phyloP scores from a whole-genome alignment of 164 flowering plant genomes.

The Nymphaea colorata region DNA sequence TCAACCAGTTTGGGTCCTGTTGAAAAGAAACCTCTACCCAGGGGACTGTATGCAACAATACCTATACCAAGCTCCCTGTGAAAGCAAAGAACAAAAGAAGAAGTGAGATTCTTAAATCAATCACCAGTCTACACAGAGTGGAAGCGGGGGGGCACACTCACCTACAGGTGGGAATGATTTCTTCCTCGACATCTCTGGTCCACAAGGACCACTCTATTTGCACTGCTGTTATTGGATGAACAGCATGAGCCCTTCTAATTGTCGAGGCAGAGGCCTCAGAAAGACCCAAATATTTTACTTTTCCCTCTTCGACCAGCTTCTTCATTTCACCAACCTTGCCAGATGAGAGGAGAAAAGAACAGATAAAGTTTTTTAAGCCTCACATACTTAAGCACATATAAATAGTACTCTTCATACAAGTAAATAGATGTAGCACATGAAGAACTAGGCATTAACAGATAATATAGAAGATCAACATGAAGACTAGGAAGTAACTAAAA shows the following conservation, averaged over 20 bases:
- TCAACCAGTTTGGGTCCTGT: conserved; percentile 7
- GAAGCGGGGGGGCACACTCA: background rate
- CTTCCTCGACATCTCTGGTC: conserved; percentile 47
- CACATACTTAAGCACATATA: no score
- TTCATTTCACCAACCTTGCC: conserved; percentile 35
- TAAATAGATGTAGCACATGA: no score
- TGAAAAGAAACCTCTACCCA: conserved; percentile 6
- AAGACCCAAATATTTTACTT: conserved; percentile 46
- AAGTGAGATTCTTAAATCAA: background rate
- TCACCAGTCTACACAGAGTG: background rate
- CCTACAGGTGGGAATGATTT: conserved; percentile 48
- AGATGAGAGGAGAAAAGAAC: background rate
- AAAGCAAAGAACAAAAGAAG: background rate
- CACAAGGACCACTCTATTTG: conserved; percentile 51
- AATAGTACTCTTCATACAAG: no score
- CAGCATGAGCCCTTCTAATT: conserved; percentile 44
- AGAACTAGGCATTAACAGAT: no score
- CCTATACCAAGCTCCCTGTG: conserved; percentile 10
- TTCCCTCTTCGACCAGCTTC: conserved; percentile 52
- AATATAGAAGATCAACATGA: no score
- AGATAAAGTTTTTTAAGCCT: background rate
- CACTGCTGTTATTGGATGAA: conserved; percentile 53
- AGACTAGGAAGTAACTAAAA: no score
- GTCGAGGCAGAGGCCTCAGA: conserved; percentile 51
- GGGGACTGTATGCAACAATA: conserved; percentile 8